Conservation (phyloP, 164 flowering plant genomes). For the Chloranthus sessilifolius region DNA sequence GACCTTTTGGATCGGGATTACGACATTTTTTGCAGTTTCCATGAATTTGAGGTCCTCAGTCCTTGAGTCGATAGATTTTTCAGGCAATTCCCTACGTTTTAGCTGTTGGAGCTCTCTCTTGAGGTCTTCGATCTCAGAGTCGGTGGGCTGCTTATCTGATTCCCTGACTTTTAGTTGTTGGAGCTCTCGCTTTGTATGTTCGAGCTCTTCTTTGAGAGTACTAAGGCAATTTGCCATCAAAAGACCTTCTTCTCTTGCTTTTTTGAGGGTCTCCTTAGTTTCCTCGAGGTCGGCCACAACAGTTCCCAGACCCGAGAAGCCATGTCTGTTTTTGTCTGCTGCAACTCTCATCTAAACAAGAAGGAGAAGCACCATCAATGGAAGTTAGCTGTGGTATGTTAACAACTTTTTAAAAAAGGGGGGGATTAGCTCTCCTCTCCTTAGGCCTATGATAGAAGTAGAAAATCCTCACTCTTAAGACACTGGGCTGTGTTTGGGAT, state of each 20-base stretch:
- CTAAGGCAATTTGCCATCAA: constrained; percentile 48
- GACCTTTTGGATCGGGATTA: constrained; percentile 8
- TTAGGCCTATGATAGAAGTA: background rate
- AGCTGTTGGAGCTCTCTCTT: constrained; percentile 55
- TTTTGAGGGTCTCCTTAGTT: constrained; percentile 63
- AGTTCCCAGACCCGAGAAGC: constrained; percentile 24
- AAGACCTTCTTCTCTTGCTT: constrained; percentile 53
- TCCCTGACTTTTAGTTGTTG: constrained; percentile 35
- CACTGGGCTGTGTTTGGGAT: too few relatives aligned
- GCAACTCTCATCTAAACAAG: constrained; percentile 14
- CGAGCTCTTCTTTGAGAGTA: constrained; percentile 65
- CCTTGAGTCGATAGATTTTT: constrained; percentile 26
- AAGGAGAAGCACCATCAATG: background rate
- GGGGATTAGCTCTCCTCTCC: background rate
- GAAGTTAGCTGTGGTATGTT: too few relatives aligned
- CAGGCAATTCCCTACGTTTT: constrained; percentile 27
- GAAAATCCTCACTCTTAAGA: background rate
- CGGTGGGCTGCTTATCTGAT: constrained; percentile 18
- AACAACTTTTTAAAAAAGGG: too few relatives aligned
- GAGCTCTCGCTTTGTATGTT: constrained; percentile 60
- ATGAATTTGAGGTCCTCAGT: constrained; percentile 51
- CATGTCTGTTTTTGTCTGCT: constrained; percentile 19
- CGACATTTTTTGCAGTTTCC: constrained; percentile 27
- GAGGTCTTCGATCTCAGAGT: constrained; percentile 71
- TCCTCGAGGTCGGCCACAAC: constrained; percentile 64